A percentile compares a stretch with the other conserved stretches of the same genome.
phyloP scores from a whole-genome alignment of 2,329 filamentous ascomycete species.

The Cladosporium sp. region DNA sequence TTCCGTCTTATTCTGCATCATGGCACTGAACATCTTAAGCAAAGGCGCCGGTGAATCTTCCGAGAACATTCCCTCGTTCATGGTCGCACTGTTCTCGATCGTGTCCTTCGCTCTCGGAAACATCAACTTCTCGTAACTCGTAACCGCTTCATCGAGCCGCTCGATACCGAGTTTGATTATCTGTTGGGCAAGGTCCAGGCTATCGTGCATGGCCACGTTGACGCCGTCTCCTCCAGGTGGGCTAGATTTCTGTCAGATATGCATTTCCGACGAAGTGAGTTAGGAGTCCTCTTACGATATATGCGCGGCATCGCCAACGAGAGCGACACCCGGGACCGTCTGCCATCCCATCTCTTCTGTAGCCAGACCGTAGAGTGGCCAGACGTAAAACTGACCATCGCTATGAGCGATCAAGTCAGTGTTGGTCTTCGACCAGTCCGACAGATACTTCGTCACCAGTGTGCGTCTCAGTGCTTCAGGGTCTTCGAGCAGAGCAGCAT shows the following conservation, averaged over 20 bases:
- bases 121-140: conserved; percentile 37
- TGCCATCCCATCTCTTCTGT: conserved; percentile 49
- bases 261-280: not conserved
- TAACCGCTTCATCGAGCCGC: conserved; percentile 29
- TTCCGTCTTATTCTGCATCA: not conserved
- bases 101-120: conserved; percentile 28
- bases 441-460: conserved; percentile 40
- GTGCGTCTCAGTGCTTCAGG: conserved; percentile 40
- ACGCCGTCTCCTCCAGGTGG: conserved; percentile 61
- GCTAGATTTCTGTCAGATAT: conserved; percentile 10
- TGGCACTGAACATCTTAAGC: not conserved
- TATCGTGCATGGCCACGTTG: conserved; percentile 59
- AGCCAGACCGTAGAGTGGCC: conserved; percentile 57
- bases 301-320: conserved; percentile 63
- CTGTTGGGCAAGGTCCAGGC: conserved; percentile 49
- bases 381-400: conserved; percentile 40
- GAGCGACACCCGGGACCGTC: conserved; percentile 50
- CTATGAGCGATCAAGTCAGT: conserved; percentile 46
- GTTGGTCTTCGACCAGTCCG: conserved; percentile 47
- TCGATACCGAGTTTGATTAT: conserved; percentile 38
- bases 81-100: conserved; percentile 20
- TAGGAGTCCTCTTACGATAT: conserved; percentile 45
- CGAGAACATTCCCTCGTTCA: conserved; percentile 21
- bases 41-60: conserved; percentile 22
- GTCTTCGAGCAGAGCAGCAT: conserved; percentile 30